Evolutionary conservation across 148 eudicot species (phyloP), one percentile per base, ranked within the genome.

Genomic region (Arctostaphylos glauca): DNA sequence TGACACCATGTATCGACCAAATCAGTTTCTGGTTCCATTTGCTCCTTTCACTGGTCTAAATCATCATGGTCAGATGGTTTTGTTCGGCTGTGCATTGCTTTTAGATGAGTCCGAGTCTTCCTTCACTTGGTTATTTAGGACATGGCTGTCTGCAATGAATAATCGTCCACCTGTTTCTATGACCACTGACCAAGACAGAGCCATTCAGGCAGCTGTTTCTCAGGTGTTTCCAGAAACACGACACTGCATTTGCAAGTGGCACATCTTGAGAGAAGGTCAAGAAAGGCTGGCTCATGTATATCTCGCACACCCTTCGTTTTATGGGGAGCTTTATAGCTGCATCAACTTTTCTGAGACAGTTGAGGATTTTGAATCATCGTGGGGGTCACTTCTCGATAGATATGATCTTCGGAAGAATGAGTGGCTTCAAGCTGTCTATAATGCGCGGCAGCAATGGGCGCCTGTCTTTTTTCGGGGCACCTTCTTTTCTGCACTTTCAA

Each of bases 381-480:
- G 88, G 88, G 60, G 59, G 3, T 74, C 83, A 74, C 77, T 86
- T 19, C 81, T 86, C 55, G 85, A 83, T 83, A 76, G 78, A 62
- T 86, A 83, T 48, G 85, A 83, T 83, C 56, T 86, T 31, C 25
- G 62, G 21, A 80, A 67, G 67, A 83, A 80, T 75, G 88, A 86
- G 48, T 86, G 88, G 88, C 88, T 86, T 56, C 88, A 83, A 80
- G 85, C 88, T 86, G 83, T 86, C 12, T 86, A 86, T 75, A 86
- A 83, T 76, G 85, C 88, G 46, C 83, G 88, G 68, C 56, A 74
- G 85, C 88, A 86, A 47, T 86, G 88, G 88, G 88, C 83, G 8
- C 88, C 88, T 19, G 88, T 83, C 68, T 86, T 80, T 76, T 86
- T 86, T 59, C 83, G 88, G 54, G 78, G 76, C 81, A 83, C 81